Evolutionary conservation across 2,329 filamentous ascomycete genomes (phyloP).

Genomic region (Colletotrichum lindemuthianum): DNA sequence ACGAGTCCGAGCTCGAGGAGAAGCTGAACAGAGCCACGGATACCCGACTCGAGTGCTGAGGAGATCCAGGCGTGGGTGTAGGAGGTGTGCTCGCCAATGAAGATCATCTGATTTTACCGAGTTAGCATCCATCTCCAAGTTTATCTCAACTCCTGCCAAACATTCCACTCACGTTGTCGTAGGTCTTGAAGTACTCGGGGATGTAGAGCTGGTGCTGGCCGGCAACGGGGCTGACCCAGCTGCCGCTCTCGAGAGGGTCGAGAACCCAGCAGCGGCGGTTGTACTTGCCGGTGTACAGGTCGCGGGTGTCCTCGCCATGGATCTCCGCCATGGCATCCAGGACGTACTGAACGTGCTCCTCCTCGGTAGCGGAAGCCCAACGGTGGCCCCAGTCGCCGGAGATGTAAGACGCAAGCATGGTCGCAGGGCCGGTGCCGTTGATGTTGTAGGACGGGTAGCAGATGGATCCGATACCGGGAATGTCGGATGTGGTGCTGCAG

Average conservation of each 20-base stretch:
- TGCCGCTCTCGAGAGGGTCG: slow-evolving; percentile 69
- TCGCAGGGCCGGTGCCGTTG: slow-evolving; percentile 70
- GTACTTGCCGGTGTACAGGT: slow-evolving; percentile 73
- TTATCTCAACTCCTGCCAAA: background rate
- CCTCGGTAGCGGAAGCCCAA: slow-evolving; percentile 54
- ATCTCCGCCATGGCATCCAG: slow-evolving; percentile 74
- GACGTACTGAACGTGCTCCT: slow-evolving; percentile 70
- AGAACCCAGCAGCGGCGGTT: slow-evolving; percentile 73
- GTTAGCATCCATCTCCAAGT: background rate
- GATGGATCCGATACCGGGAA: slow-evolving; percentile 68
- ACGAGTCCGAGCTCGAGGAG: slow-evolving; percentile 73
- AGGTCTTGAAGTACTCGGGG: slow-evolving; percentile 77
- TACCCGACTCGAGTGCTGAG: slow-evolving; percentile 73
- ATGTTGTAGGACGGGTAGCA: slow-evolving; percentile 76
- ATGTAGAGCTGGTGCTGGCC: slow-evolving; percentile 77
- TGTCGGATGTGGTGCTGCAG: slow-evolving; percentile 66
- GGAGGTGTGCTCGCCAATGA: slow-evolving; percentile 74
- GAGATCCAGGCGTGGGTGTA: slow-evolving; percentile 79
- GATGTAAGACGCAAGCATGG: slow-evolving; percentile 69
- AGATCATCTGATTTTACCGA: slow-evolving; percentile 62
- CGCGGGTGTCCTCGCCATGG: slow-evolving; percentile 68
- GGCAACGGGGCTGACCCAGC: slow-evolving; percentile 69
- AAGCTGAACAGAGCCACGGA: slow-evolving; percentile 72
- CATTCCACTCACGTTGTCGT: slow-evolving; percentile 59
- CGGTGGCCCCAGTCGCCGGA: slow-evolving; percentile 51